phyloP scores from a whole-genome alignment of 2,329 filamentous ascomycete genomes.

The Elsinoe ampelina region DNA sequence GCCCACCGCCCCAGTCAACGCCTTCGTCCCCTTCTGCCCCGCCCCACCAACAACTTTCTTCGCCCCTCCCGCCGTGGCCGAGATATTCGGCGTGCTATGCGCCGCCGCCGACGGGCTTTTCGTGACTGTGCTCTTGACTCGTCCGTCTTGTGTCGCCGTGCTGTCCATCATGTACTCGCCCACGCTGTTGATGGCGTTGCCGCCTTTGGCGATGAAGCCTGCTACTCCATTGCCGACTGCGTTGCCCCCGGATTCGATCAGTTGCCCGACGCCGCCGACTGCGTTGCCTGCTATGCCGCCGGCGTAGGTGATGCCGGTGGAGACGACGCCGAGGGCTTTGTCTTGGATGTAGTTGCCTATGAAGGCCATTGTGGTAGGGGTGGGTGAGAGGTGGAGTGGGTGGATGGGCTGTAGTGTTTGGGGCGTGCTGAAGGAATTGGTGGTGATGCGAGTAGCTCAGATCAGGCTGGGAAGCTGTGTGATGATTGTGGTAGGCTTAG shows the following conservation, averaged over 20 bases:
- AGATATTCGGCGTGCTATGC: conserved; percentile 14
- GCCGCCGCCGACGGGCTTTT: conserved; percentile 5
- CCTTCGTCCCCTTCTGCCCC: conserved; percentile 12
- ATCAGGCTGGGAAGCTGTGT: too few relatives aligned
- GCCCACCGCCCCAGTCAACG: conserved; percentile 8
- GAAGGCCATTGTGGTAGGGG: conserved; percentile 18
- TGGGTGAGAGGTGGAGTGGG: neutral
- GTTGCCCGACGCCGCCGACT: conserved; percentile 27
- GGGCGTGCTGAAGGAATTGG: neutral
- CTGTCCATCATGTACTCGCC: conserved; percentile 25
- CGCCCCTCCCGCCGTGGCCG: conserved; percentile 14
- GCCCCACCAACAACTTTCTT: conserved; percentile 13
- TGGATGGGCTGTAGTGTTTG: neutral
- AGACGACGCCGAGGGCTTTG: conserved; percentile 25
- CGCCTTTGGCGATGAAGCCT: conserved; percentile 27
- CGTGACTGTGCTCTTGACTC: conserved; percentile 15
- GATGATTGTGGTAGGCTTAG: too few relatives aligned
- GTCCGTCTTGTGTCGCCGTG: conserved; percentile 25
- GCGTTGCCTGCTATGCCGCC: conserved; percentile 30
- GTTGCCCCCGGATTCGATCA: conserved; percentile 27
- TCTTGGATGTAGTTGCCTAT: conserved; percentile 25
- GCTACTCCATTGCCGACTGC: conserved; percentile 27
- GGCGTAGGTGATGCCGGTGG: conserved; percentile 28
- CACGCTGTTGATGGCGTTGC: conserved; percentile 28
- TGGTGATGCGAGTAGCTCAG: neutral